Percentiles rank a stretch among this genome's conserved stretches.
Conservation (phyloP, 2,329 filamentous ascomycete genomes). For the Botrytis elliptica region DNA sequence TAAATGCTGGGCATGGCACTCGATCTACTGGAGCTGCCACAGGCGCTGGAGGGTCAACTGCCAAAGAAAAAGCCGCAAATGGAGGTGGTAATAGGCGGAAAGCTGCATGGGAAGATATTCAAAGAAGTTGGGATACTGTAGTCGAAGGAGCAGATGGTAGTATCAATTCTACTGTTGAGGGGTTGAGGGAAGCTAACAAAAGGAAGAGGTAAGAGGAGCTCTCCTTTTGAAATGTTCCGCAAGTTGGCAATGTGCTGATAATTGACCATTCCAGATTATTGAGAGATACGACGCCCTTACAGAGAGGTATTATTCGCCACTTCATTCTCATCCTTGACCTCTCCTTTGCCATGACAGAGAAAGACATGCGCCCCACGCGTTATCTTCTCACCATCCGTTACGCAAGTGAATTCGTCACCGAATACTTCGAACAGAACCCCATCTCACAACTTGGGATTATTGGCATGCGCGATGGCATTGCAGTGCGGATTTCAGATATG, state of each 20-base stretch:
- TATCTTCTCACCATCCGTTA: conserved; percentile 81
- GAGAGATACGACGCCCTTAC: conserved; percentile 90
- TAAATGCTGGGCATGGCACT: conserved; percentile 32
- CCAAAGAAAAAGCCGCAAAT: conserved; percentile 35
- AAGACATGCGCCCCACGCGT: conserved; percentile 86
- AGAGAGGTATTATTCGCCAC: conserved; percentile 97
- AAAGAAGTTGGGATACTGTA: conserved; percentile 69
- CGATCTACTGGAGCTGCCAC: conserved; percentile 35
- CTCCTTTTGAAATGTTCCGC: background rate
- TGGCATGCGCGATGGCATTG: conserved; percentile 90
- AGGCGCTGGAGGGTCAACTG: conserved; percentile 32
- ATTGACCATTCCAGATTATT: conserved; percentile 59
- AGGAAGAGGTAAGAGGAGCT: conserved; percentile 58
- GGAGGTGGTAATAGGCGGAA: conserved; percentile 43
- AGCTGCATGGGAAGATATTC: conserved; percentile 65
- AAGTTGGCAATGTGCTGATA: conserved; percentile 8
- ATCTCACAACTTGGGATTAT: conserved; percentile 93
- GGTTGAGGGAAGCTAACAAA: conserved; percentile 78
- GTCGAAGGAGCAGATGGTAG: conserved; percentile 78
- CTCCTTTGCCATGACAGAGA: conserved; percentile 90
- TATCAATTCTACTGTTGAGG: conserved; percentile 69
- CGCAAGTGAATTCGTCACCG: conserved; percentile 81
- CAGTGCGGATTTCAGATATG: conserved; percentile 82
- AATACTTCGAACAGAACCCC: conserved; percentile 98
- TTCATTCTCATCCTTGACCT: conserved; percentile 88